Evolutionary conservation across 345 rosid species (phyloP), one percentile per base, ranked within the genome.

Genomic region (Heritiera fomes): DNA sequence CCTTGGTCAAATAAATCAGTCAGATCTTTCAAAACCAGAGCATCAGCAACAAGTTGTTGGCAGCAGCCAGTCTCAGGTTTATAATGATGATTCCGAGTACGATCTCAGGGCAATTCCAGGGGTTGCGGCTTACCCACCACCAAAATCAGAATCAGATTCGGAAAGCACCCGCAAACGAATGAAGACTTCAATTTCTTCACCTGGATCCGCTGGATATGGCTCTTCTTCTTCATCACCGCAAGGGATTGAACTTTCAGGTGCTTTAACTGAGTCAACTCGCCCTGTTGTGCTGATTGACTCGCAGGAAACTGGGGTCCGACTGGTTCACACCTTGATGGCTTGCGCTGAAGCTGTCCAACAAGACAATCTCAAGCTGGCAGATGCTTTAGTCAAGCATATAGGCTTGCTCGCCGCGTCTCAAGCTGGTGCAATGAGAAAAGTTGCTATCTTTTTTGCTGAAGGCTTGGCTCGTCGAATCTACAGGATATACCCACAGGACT

Each of bases 371-470:
- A 85, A 83, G 79, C 82, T 91, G 5, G 98, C 94, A 0, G 97
- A 92, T 49, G 91, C 91, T 46, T 92, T 95, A 2, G 93, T 95
- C 8, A 95, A 92, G 87, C 93, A 92, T 66, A 86, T 93, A 8
- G 91, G 95, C 0, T 56, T 88, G 14, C 91, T 92, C 6, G 95
- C 98, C 5, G 80, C 82, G 3, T 88, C 97, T 20, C 98, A 93
- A 71, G 82, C 87, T 11, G 97, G 98, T 0, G 92, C 98, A n/a
- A 93, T 95, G 98, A 83, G 94, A 49, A 95, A 93, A 80, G 98
- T 95, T n/a, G 98, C 98, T 4, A 93, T 91, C 41, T 92, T 89
- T 82, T 95, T 95, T 81, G 97, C 98, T 0, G 91, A 89, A 76
- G 98, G 92, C 3, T 83, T 95, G 1, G 97, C 98, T 50, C 85